Base-by-base conservation (phyloP, 441 rosid species). In the Pelargonium citronellum region DNA sequence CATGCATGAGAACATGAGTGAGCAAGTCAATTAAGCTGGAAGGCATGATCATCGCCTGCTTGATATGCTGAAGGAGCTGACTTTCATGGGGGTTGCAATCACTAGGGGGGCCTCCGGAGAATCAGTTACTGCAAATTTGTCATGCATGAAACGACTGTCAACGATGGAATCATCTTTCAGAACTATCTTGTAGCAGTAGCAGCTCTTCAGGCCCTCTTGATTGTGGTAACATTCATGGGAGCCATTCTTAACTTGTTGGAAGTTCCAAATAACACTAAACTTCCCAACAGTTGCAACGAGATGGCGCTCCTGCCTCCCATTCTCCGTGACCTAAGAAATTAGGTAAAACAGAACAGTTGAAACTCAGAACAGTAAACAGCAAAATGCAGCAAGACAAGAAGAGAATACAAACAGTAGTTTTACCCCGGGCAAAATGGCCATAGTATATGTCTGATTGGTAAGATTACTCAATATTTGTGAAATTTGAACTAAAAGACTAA, bases 111-210 rank as follows among this genome's bases (percentile, higher is more conserved):
- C 99, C 83, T 95, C 96, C 5, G 96, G 97, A 68, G 97, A 90
- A 72, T 91, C 96, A 1, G 81, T 85, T 70, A 87, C 90, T 13
- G 97, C 97, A 80, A 83, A 91, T 82, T 91, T 91, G 77, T 95
- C 99, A 16, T 95, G 90, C 99, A 94, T 91, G 92, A 95, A 95
- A 67, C 99, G 89, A 76, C 99, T 91, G 68, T 90, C 99, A 8
- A 91, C 94, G 15, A 95, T 91, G 57, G 99, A 95, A 74, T 90
- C 99, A 66, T 91, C 94, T 64, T 88, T 87, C 3, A 80, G 92
- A 70, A 95, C 99, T 68, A 89, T 84, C 83, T 88, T 90, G 82
- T 91, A 95, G 83, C 97, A 95, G 78, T 95, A 95, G 82, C 99
- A 91, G 86, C 96, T 95, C 85, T 91, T 95, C 71, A 95, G 81